These are phyloP conservation scores for Vinca major DNA, from an alignment of 305 asterid species.

Conservation along the genomic window DNA sequence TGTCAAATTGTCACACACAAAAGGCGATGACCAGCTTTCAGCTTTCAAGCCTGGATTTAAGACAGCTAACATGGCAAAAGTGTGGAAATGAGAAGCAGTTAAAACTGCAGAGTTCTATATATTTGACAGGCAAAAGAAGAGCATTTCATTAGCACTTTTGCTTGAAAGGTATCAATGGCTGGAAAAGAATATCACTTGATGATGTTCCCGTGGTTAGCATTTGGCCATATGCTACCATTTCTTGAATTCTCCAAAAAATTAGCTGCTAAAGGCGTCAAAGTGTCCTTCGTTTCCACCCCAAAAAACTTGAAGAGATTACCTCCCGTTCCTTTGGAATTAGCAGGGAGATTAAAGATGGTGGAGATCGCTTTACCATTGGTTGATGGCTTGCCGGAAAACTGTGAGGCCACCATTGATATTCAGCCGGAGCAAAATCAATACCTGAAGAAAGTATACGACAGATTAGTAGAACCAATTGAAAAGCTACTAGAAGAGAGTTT, in stretches of 20 bases:
- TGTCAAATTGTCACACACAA: neutral
- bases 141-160: neutral
- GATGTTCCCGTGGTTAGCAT: slow-evolving; percentile 30
- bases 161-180: slow-evolving; percentile 16
- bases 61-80: neutral
- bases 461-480: slow-evolving; percentile 26
- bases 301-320: slow-evolving; percentile 32
- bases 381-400: slow-evolving; percentile 30
- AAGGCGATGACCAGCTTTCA: slow-evolving; percentile 2
- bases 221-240: slow-evolving; percentile 27
- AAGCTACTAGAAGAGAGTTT: slow-evolving; percentile 8
- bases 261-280: slow-evolving; percentile 16
- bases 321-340: slow-evolving; percentile 19
- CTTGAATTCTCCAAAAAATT: slow-evolving; percentile 22
- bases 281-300: slow-evolving; percentile 26
- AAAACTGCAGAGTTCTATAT: slow-evolving; percentile 2
- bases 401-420: slow-evolving; percentile 34
- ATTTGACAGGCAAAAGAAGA: slow-evolving; percentile 4
- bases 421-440: slow-evolving; percentile 21
- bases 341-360: slow-evolving; percentile 16
- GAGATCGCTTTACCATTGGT: slow-evolving; percentile 24
- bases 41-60: neutral
- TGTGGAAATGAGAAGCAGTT: neutral
- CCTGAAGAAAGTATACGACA: slow-evolving; percentile 33
- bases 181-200: slow-evolving; percentile 18